These are phyloP conservation scores for Ploettnerulaceae sp. DNA, from an alignment of 2,329 filamentous ascomycete genomes.

Conservation along the genomic window DNA sequence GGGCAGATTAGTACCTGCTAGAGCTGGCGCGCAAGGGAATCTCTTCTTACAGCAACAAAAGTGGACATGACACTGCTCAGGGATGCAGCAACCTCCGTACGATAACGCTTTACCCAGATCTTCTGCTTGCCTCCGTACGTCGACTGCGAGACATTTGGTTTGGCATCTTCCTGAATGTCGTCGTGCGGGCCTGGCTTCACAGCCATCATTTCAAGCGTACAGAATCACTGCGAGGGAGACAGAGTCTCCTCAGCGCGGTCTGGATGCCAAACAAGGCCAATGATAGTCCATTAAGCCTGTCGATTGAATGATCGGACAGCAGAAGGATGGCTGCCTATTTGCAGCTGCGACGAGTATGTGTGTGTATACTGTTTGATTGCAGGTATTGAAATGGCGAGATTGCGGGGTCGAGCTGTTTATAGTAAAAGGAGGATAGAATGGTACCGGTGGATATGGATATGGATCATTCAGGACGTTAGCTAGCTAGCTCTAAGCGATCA, in stretches of 20 bases:
- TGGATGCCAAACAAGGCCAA: slow-evolving; percentile 48
- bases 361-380: too few relatives aligned
- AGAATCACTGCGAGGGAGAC: slow-evolving; percentile 39
- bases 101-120: slow-evolving; percentile 67
- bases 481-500: not conserved
- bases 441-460: not conserved
- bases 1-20: slow-evolving; percentile 12
- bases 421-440: not conserved
- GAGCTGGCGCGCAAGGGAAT: not conserved
- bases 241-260: slow-evolving; percentile 55
- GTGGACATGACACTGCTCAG: slow-evolving; percentile 74
- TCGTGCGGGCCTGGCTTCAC: slow-evolving; percentile 27
- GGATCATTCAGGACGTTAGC: not conserved
- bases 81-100: slow-evolving; percentile 75
- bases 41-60: slow-evolving; percentile 54
- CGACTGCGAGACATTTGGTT: slow-evolving; percentile 10
- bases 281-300: slow-evolving; percentile 49
- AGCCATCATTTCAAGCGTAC: slow-evolving; percentile 41
- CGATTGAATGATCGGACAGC: slow-evolving; percentile 22
- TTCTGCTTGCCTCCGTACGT: slow-evolving; percentile 33
- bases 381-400: slow-evolving; percentile 1
- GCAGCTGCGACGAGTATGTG: slow-evolving; percentile 27
- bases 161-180: slow-evolving; percentile 20
- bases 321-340: slow-evolving; percentile 20
- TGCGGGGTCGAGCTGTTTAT: slow-evolving; percentile 8